Conservation (phyloP, 768 basidiomycete species). For the button mushroom (Agaricus bisporus) region DNA sequence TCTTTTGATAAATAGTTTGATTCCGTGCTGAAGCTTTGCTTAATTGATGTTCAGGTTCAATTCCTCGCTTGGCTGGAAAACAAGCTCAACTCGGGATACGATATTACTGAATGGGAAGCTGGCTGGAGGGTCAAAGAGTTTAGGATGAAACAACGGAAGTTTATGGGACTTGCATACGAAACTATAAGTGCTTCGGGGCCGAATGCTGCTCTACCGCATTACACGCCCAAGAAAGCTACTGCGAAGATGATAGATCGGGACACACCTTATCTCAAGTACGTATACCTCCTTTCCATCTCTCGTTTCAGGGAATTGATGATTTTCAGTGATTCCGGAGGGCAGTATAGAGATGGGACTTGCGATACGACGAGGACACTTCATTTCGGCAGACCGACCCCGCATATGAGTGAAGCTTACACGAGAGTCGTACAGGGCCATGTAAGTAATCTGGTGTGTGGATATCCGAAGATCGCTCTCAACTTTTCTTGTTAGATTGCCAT, state of each 20-base stretch:
- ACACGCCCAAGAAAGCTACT: constrained; percentile 64
- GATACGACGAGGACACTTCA: constrained; percentile 80
- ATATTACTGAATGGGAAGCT: constrained; percentile 91
- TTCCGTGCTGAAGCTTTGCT: not conserved
- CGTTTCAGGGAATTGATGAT: not conserved
- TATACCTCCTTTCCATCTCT: constrained; percentile 10
- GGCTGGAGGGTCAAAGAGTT: constrained; percentile 77
- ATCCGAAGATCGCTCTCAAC: constrained; percentile 16
- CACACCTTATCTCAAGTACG: constrained; percentile 86
- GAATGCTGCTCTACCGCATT: constrained; percentile 94
- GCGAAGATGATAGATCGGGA: constrained; percentile 73
- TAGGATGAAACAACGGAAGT: constrained; percentile 63
- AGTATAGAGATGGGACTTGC: constrained; percentile 87
- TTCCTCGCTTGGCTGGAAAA: constrained; percentile 92
- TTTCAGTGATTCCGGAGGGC: constrained; percentile 83
- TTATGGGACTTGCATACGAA: constrained; percentile 83
- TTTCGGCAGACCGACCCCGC: constrained; percentile 82
- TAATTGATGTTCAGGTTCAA: constrained; percentile 35
- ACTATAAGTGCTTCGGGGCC: constrained; percentile 86
- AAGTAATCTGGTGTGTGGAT: constrained; percentile 26
- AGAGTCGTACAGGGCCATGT: constrained; percentile 95
- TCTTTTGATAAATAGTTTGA: constrained; percentile 15
- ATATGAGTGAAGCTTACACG: constrained; percentile 88
- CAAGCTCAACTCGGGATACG: constrained; percentile 68
- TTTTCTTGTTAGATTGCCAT: constrained; percentile 69